Conservation (phyloP, 2,329 filamentous ascomycete genomes). For the Fusarium nanum region DNA sequence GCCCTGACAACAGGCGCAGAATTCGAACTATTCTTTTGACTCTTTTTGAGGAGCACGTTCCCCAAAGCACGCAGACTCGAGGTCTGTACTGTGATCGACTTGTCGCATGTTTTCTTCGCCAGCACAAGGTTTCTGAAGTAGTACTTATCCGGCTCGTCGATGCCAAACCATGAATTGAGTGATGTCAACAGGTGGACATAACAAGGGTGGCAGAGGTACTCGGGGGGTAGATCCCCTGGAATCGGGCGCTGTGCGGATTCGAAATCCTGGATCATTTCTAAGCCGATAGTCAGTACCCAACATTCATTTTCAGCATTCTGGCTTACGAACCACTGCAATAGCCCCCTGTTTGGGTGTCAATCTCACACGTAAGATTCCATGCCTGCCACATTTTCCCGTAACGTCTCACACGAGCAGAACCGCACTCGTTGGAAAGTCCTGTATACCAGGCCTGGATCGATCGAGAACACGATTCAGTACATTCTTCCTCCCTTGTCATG, state of each 20-base stretch:
- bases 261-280: neutral
- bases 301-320: neutral
- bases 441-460: neutral
- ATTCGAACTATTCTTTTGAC: neutral
- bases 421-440: neutral
- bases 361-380: neutral
- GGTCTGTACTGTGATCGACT: neutral
- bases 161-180: neutral
- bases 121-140: neutral
- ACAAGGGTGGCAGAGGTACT: neutral
- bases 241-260: too few species aligned
- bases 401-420: neutral
- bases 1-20: fast-evolving
- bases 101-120: neutral
- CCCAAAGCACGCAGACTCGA: neutral
- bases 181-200: neutral
- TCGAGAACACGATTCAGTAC: neutral
- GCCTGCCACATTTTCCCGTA: fast-evolving
- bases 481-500: neutral
- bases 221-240: neutral
- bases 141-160: neutral
- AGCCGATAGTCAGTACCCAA: neutral
- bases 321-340: neutral
- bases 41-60: neutral
- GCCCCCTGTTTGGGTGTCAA: fast-evolving